Evolutionary conservation across 192 early-diverging fungal genomes (phyloP), one percentile per base, ranked within the genome.

Genomic region (Entophlyctis luteolus): DNA sequence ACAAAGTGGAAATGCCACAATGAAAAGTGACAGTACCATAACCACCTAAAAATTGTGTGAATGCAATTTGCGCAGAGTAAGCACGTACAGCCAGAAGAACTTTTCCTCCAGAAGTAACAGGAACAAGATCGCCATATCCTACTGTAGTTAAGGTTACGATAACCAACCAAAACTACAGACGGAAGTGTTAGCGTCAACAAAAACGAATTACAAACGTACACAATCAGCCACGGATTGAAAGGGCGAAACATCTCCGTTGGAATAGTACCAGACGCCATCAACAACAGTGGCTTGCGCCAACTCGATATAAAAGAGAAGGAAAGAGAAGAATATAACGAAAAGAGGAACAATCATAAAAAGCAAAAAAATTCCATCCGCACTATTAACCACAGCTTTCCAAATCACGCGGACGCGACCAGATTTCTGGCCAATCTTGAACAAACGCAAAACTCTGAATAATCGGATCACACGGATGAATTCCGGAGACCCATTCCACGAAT

Each of bases 361-460:
- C 37, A 59, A 27, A 16, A 23, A 37, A 14, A 59, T 45, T 20
- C 58, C 58, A 1, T 59, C 58, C 4, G 39, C 18, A 0, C 29
- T 35, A 45, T 42, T 59, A 5, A 14, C 27, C 27, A 59, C 23
- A 8, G 58, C 58, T 35, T 39, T 59, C 12, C 16, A 42, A 42
- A 59, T 59, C 23, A 59, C 45, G 20, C 62, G 62, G 3, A 48
- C 23, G 47, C 28, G 31, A 10, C 36, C 45, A 8, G 68, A 68
- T 32, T 70, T 70, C 47, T 70, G 58, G 12, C 59, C 59, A 18
- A 70, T 38, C 48, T 70, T 70, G 35, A 68, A 68, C 33, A 70
- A 63, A 22, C 62, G 56, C 6, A 70, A 29, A 12, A 50, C 31
- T 0, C 68, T 28, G 12, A 70, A 28, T 5, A 70, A n/a, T n/a